Base-by-base conservation (phyloP, 129 eudicot genomes). In the Cynara cardunculus region DNA sequence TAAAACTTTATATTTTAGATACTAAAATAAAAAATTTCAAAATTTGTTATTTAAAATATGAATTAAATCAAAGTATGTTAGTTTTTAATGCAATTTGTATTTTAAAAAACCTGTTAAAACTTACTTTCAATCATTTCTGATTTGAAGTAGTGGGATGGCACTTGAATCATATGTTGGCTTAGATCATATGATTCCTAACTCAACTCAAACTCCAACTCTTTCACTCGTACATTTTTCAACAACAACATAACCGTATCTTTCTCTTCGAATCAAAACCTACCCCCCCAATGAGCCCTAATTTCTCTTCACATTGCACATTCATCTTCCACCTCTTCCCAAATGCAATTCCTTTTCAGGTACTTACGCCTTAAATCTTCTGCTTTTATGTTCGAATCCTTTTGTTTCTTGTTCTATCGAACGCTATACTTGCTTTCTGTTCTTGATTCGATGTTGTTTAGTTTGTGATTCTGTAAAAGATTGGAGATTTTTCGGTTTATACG, bases 261-360 rank as follows among this genome's bases (percentile, higher is more conserved):
- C 75, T 81, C 74, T 41, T 77, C 73, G 19, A 59, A 77, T 72
- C 64, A 78, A 67, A 66, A 30, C 34, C 68, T 14, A 49, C 78
- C 62, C 62, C 62, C 62, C 78, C 9, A 76, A 77, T 64, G 31
- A 44, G 71, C 83, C 83, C 83, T 80, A 80, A 80, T 56, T 79
- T 44, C 7, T 35, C 59, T 34, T 44, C 59, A 44, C 24, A 24
- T 25, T 16, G 2, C 22, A 37, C 24, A 46, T 71, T 62, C 64
- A 14, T 34, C 56, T 62, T 32, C 56, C 1, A 9, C 59, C 18
- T 53, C 83, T 71, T 22, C 74, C 9, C 74, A 65, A 81, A 73
- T 81, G 84, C 25, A 19, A 39, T 44, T 81, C 10, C 19, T 19
- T 37, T 62, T 65, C 74, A 81, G 84, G 84, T 81, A 83, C 70